Evolutionary conservation across 139 green algal genomes (phyloP).

Genomic region (Chlamydomonas applanata): DNA sequence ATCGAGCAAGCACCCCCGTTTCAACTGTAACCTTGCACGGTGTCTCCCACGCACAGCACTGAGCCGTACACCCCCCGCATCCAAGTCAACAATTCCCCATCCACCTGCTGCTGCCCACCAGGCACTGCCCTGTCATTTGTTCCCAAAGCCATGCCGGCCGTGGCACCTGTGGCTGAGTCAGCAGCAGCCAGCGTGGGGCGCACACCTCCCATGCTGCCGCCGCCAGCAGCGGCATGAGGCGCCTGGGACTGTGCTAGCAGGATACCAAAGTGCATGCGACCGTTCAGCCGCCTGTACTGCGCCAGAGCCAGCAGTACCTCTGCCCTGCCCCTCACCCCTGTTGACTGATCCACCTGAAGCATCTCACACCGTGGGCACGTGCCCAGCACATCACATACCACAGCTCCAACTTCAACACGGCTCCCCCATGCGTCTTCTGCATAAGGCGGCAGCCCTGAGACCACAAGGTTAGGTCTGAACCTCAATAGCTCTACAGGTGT

Average conservation of each 20-base stretch:
- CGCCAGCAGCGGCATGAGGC: too few relatives aligned
- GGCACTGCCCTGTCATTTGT: too few relatives aligned
- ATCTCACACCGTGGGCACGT: conserved; percentile 49
- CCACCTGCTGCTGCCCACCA: too few relatives aligned
- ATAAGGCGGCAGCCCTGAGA: conserved; percentile 48
- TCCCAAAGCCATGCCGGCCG: too few relatives aligned
- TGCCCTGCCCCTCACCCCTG: conserved; percentile 17
- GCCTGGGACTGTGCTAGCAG: conserved; percentile 24
- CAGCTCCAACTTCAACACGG: conserved; percentile 3
- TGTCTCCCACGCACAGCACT: too few relatives aligned
- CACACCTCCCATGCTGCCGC: too few relatives aligned
- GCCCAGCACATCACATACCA: conserved; percentile 28
- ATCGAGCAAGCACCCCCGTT: too few relatives aligned
- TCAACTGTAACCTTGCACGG: too few relatives aligned
- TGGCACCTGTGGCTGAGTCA: too few relatives aligned
- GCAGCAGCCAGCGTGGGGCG: too few relatives aligned
- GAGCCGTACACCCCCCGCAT: too few relatives aligned
- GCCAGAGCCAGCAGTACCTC: conserved; percentile 38
- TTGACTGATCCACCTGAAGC: conserved; percentile 40
- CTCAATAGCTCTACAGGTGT: conserved; percentile 7
- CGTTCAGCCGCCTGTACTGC: conserved; percentile 40
- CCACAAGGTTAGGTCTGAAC: conserved; percentile 77
- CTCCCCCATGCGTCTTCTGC: conserved; percentile 59
- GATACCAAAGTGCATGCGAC: conserved; percentile 45
- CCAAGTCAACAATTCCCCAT: too few relatives aligned